A percentile compares a stretch with the other conserved stretches of the same genome.
These are phyloP conservation scores for Xylariaceae sp. DNA, from an alignment of 2,329 filamentous ascomycete species.

Conservation along the genomic window DNA sequence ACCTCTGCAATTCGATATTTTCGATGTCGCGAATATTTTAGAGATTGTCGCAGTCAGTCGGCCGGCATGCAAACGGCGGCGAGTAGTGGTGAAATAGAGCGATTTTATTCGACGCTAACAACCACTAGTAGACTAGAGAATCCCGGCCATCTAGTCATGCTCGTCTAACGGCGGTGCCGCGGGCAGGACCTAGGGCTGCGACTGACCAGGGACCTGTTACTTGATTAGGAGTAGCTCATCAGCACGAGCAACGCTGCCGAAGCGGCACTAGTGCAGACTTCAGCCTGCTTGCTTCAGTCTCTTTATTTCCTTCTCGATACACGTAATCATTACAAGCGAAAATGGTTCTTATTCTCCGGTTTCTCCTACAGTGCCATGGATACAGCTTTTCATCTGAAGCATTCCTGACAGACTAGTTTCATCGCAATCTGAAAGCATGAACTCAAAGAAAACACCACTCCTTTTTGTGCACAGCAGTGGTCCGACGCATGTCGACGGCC, in stretches of 20 bases:
- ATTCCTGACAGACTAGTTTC: background rate
- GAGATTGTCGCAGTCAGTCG: background rate
- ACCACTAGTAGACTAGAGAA: background rate
- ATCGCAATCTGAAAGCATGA: slow-evolving; percentile 2
- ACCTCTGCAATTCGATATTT: too few relatives aligned
- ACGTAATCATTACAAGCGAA: background rate
- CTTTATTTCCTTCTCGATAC: slow-evolving; percentile 1
- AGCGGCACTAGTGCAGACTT: background rate
- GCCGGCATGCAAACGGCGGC: background rate
- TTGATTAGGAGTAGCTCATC: slow-evolving; percentile 14
- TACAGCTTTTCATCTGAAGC: slow-evolving; percentile 1
- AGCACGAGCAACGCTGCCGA: background rate
- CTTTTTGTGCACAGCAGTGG: slow-evolving; percentile 13
- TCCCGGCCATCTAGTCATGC: too few relatives aligned
- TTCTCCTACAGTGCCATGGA: background rate
- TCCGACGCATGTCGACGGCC: slow-evolving; percentile 12
- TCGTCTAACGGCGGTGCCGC: background rate
- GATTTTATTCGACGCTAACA: too few relatives aligned
- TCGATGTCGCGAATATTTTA: background rate
- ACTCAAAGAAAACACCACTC: slow-evolving; percentile 10
- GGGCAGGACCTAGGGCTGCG: slow-evolving; percentile 7
- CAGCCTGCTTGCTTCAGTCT: background rate
- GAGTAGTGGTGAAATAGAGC: background rate
- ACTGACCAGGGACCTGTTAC: slow-evolving; percentile 18
- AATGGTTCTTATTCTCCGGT: background rate